Percentiles rank a stretch among this genome's conserved stretches.
Evolutionary conservation across 2,329 filamentous ascomycete species (phyloP).

Genomic region (Endoconidiophora laricicola): DNA sequence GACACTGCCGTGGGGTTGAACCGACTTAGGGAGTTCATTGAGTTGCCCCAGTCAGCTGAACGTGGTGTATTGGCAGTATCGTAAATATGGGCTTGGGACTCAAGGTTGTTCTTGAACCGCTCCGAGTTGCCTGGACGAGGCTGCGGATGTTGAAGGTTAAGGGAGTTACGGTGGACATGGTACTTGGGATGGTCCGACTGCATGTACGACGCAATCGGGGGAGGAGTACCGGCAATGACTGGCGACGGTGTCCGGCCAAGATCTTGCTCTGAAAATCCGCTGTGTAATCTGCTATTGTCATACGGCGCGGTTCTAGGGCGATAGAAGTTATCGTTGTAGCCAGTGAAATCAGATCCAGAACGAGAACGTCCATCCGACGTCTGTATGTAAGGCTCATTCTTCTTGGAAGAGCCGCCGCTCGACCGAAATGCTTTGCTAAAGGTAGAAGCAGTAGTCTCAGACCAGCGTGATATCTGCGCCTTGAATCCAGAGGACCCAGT

Average conservation of each 20-base stretch:
- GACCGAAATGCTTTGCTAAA: slow-evolving; percentile 61
- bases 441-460: slow-evolving; percentile 84
- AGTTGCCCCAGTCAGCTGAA: slow-evolving; percentile 46
- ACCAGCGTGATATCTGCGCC: slow-evolving; percentile 93
- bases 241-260: slow-evolving; percentile 18
- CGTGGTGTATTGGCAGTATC: slow-evolving; percentile 42
- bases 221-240: slow-evolving; percentile 21
- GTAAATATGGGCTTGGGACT: slow-evolving; percentile 55
- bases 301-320: slow-evolving; percentile 37
- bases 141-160: slow-evolving; percentile 67
- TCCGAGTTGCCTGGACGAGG: slow-evolving; percentile 57
- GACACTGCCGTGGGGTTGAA: slow-evolving; percentile 30
- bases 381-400: slow-evolving; percentile 31
- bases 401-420: slow-evolving; percentile 33
- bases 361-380: slow-evolving; percentile 38
- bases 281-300: slow-evolving; percentile 43
- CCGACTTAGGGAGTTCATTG: slow-evolving; percentile 39
- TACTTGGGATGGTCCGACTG: slow-evolving; percentile 58
- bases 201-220: slow-evolving; percentile 35
- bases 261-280: slow-evolving; percentile 39
- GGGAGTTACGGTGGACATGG: slow-evolving; percentile 62
- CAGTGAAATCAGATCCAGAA: slow-evolving; percentile 58
- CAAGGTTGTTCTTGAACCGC: slow-evolving; percentile 56
- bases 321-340: slow-evolving; percentile 41
- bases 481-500: slow-evolving; percentile 63